Evolutionary conservation across 2,329 filamentous ascomycete genomes (phyloP).

Genomic region (Xylaria sp.): DNA sequence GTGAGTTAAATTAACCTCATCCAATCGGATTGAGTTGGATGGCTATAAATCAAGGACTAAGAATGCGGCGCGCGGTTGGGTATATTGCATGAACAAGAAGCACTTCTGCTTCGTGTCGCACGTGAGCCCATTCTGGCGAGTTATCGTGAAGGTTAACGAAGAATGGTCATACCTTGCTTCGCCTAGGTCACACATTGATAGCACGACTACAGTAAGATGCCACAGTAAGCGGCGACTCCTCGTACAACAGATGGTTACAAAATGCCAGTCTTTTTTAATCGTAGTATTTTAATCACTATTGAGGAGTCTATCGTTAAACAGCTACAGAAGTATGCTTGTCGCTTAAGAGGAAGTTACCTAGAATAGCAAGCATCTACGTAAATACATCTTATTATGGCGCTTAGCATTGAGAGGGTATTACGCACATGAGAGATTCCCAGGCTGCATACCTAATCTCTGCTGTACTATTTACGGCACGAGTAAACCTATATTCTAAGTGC

Average conservation of each 20-base stretch:
- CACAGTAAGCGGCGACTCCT: no score
- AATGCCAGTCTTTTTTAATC: no score
- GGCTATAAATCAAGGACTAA: background rate
- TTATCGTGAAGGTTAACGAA: background rate
- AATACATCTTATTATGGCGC: background rate
- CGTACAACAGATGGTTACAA: no score
- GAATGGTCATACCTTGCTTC: no score
- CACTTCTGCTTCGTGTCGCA: background rate
- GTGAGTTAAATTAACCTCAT: background rate
- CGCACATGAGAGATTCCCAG: conserved; percentile 40
- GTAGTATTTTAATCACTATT: no score
- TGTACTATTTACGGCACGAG: no score
- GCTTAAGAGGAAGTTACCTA: background rate
- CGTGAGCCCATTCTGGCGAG: background rate
- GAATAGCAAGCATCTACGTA: background rate
- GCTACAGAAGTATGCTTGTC: background rate
- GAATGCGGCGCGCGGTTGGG: background rate
- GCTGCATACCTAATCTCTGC: background rate
- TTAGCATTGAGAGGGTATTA: background rate
- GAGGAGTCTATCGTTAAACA: no score
- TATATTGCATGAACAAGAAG: background rate
- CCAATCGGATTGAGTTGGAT: conserved; percentile 13
- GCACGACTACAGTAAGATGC: no score
- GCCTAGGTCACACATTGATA: no score
- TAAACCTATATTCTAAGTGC: no score